These are phyloP conservation scores for Russula dissimulans DNA, from an alignment of 768 basidiomycete genomes.

Conservation along the genomic window DNA sequence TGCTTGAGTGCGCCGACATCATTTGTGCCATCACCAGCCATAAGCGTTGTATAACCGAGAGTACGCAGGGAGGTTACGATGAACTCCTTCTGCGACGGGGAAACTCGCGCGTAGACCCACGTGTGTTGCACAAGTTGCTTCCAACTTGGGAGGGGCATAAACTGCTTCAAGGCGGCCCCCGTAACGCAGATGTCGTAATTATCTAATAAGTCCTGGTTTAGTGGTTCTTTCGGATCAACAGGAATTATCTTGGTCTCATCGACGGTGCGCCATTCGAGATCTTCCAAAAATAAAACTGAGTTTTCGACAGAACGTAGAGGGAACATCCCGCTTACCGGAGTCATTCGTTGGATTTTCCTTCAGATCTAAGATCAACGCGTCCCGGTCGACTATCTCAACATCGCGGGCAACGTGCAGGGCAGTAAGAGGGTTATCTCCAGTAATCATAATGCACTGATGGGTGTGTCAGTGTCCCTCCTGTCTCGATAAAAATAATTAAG, in stretches of 20 bases:
- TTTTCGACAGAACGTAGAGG: slow-evolving; percentile 4
- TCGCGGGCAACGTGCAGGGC: slow-evolving; percentile 93
- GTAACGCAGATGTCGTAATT: slow-evolving; percentile 96
- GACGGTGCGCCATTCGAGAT: slow-evolving; percentile 89
- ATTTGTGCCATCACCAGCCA: slow-evolving; percentile 99
- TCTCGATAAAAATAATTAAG: not conserved
- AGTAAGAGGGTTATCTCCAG: slow-evolving; percentile 96
- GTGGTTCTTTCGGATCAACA: slow-evolving; percentile 67
- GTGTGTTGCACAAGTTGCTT: slow-evolving; percentile 82
- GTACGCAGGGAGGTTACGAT: slow-evolving; percentile 86
- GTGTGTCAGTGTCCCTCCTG: slow-evolving; percentile 8
- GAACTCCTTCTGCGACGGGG: slow-evolving; percentile 90
- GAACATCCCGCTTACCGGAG: slow-evolving; percentile 38
- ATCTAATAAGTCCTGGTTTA: slow-evolving; percentile 71
- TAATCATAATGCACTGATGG: slow-evolving; percentile 93
- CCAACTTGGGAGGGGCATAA: slow-evolving; percentile 62
- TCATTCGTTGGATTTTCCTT: slow-evolving; percentile 70
- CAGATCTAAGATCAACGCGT: slow-evolving; percentile 85
- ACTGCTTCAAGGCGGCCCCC: slow-evolving; percentile 87
- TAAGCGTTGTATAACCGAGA: slow-evolving; percentile 86
- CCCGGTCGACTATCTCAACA: slow-evolving; percentile 95
- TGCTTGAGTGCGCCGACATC: slow-evolving; percentile 98
- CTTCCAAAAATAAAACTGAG: slow-evolving; percentile 25
- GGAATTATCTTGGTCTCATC: slow-evolving; percentile 86
- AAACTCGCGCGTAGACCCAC: slow-evolving; percentile 98